Percentiles rank a stretch among this genome's conserved stretches.
Evolutionary conservation across 2,329 filamentous ascomycete genomes (phyloP).

Genomic region (Sphaerulina musiva): DNA sequence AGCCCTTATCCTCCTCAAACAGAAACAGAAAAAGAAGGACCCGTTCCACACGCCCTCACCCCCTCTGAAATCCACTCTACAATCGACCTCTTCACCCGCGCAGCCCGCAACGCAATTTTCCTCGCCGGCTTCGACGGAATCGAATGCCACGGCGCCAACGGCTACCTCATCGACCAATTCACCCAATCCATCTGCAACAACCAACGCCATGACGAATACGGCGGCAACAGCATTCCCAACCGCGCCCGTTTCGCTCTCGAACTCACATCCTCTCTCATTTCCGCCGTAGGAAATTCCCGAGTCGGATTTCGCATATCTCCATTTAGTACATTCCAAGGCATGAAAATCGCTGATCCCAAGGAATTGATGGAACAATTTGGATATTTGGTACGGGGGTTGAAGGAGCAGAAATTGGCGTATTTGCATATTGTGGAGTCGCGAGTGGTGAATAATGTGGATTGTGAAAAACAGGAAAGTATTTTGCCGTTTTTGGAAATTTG

Average conservation of each 20-base stretch:
- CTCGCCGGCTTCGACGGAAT: conserved; percentile 54
- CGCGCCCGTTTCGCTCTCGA: conserved; percentile 48
- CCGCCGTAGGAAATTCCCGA: conserved; percentile 42
- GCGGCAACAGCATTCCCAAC: conserved; percentile 42
- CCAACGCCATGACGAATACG: conserved; percentile 44
- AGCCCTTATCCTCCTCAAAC: background rate
- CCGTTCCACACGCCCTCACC: conserved; percentile 27
- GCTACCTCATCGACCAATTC: conserved; percentile 59
- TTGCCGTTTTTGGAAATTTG: conserved; percentile 36
- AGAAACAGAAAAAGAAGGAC: background rate
- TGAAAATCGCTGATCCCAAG: conserved; percentile 46
- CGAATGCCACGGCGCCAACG: conserved; percentile 40
- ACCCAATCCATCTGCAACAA: conserved; percentile 54
- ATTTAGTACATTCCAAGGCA: conserved; percentile 54
- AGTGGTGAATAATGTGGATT: conserved; percentile 38
- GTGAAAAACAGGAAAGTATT: conserved; percentile 33
- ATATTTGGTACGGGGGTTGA: conserved; percentile 48
- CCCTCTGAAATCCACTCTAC: conserved; percentile 36
- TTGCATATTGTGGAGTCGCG: conserved; percentile 55
- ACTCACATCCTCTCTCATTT: conserved; percentile 44
- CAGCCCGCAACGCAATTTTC: conserved; percentile 39
- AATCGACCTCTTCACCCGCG: conserved; percentile 35
- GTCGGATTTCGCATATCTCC: conserved; percentile 54
- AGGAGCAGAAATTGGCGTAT: conserved; percentile 50
- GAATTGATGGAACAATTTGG: conserved; percentile 56